Percentiles rank a stretch among this genome's conserved stretches.
Conservation (phyloP, 352 stramenopile genomes). For the Globisporangium okanoganense region DNA sequence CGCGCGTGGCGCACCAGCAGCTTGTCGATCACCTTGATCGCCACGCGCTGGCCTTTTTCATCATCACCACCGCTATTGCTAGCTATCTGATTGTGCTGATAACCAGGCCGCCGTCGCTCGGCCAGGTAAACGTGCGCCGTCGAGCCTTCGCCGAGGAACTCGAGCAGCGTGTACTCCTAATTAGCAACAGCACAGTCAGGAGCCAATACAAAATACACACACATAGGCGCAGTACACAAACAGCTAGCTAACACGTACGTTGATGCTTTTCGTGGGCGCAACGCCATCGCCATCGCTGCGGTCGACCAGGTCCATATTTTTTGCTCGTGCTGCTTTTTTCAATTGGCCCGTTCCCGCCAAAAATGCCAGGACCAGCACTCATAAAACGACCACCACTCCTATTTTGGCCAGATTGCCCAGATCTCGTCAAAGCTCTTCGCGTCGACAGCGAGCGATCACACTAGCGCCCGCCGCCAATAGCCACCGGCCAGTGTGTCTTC, state of each 20-base stretch:
- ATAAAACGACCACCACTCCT: too few relatives aligned
- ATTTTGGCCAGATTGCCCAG: too few relatives aligned
- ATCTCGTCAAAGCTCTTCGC: too few relatives aligned
- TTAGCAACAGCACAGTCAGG: background rate
- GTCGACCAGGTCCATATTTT: background rate
- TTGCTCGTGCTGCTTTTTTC: background rate
- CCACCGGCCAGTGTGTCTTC: too few relatives aligned
- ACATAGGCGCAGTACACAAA: too few relatives aligned
- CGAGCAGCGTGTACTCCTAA: constrained; percentile 64
- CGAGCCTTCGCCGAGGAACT: constrained; percentile 72
- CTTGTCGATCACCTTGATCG: constrained; percentile 85
- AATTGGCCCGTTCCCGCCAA: too few relatives aligned
- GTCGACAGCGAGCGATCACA: too few relatives aligned
- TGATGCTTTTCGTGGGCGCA: constrained; percentile 1
- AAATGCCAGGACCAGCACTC: too few relatives aligned
- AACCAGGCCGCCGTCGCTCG: constrained; percentile 6
- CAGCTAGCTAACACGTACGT: background rate
- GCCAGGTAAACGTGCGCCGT: constrained; percentile 79
- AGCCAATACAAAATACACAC: background rate
- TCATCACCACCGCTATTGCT: background rate
- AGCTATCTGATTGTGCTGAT: background rate
- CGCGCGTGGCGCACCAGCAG: constrained; percentile 54
- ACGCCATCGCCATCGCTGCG: background rate
- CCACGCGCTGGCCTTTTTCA: constrained; percentile 30
- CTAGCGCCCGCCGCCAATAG: too few relatives aligned